A percentile compares a stretch with the other conserved stretches of the same genome.
These are phyloP conservation scores for Bifiguratus adelaidae DNA, from an alignment of 192 early-diverging fungal genomes.

Conservation along the genomic window DNA sequence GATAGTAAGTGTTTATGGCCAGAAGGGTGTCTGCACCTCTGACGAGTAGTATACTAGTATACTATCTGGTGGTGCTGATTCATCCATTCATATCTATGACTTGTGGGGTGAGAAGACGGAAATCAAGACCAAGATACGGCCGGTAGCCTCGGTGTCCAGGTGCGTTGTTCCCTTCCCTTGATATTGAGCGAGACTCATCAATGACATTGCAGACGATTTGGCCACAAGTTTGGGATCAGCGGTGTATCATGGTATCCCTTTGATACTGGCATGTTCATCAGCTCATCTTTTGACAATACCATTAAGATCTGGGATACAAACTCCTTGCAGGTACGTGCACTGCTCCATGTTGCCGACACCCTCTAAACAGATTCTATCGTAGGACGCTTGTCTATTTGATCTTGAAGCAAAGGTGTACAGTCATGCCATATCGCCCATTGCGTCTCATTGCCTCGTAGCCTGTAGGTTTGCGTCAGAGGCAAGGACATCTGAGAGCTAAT, in stretches of 20 bases:
- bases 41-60: slow-evolving; percentile 25
- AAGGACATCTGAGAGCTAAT: slow-evolving; percentile 2
- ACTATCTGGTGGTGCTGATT: slow-evolving; percentile 49
- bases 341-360: not conserved
- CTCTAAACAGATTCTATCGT: not conserved
- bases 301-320: slow-evolving; percentile 78
- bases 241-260: slow-evolving; percentile 72
- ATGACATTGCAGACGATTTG: slow-evolving; percentile 10
- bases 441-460: slow-evolving; percentile 66
- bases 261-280: slow-evolving; percentile 79
- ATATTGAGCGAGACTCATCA: not conserved
- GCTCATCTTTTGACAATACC: slow-evolving; percentile 65
- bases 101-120: slow-evolving; percentile 24
- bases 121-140: slow-evolving; percentile 4
- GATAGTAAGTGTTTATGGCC: not conserved
- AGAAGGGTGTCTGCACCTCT: not conserved
- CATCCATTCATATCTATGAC: slow-evolving; percentile 48
- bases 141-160: slow-evolving; percentile 19
- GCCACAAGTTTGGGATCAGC: slow-evolving; percentile 60
- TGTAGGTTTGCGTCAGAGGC: too few relatives aligned
- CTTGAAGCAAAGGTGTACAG: slow-evolving; percentile 54
- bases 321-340: slow-evolving; percentile 41
- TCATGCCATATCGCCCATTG: slow-evolving; percentile 69
- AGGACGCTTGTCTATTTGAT: slow-evolving; percentile 57
- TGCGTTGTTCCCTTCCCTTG: slow-evolving; percentile 5